A percentile compares a stretch with the other conserved stretches of the same genome.
These are phyloP conservation scores for Hansenula sp. DNA, from an alignment of 1,139 yeast species.

Conservation along the genomic window DNA sequence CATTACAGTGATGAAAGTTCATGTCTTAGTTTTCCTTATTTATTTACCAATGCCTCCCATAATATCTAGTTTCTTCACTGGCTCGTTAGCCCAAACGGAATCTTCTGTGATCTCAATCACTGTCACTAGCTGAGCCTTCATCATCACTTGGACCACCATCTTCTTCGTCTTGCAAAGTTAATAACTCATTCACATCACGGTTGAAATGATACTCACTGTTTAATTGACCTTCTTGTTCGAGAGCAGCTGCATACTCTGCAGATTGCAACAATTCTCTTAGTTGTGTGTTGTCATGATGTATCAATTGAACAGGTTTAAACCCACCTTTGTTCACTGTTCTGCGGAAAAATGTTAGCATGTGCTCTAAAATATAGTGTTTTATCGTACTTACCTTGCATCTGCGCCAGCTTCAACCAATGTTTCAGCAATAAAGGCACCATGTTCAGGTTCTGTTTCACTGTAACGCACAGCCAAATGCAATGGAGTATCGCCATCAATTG, in stretches of 20 bases:
- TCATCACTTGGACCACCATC: conserved; percentile 24
- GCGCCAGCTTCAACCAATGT: conserved; percentile 90
- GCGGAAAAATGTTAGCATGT: conserved; percentile 10
- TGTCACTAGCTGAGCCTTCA: conserved; percentile 18
- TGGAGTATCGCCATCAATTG: conserved; percentile 80
- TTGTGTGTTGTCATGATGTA: conserved; percentile 43
- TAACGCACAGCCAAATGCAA: conserved; percentile 82
- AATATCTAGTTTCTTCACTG: conserved; percentile 5
- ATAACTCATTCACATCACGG: conserved; percentile 22
- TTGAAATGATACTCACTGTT: conserved; percentile 18
- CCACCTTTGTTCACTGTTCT: conserved; percentile 49
- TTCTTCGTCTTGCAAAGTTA: conserved; percentile 17
- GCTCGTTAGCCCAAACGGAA: conserved; percentile 13
- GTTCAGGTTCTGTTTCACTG: conserved; percentile 75
- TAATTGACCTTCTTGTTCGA: conserved; percentile 21
- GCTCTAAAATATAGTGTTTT: conserved; percentile 6
- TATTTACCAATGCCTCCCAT: too few species aligned
- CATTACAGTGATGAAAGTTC: too few species aligned
- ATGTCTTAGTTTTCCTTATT: too few species aligned
- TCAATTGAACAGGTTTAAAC: conserved; percentile 73
- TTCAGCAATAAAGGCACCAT: conserved; percentile 75
- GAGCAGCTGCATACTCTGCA: conserved; percentile 68
- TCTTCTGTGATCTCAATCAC: background rate
- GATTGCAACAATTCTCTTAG: conserved; percentile 66
- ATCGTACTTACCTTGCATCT: conserved; percentile 47